Conservation (phyloP, 352 stramenopile species). For the Phytophthora cryptogea region DNA sequence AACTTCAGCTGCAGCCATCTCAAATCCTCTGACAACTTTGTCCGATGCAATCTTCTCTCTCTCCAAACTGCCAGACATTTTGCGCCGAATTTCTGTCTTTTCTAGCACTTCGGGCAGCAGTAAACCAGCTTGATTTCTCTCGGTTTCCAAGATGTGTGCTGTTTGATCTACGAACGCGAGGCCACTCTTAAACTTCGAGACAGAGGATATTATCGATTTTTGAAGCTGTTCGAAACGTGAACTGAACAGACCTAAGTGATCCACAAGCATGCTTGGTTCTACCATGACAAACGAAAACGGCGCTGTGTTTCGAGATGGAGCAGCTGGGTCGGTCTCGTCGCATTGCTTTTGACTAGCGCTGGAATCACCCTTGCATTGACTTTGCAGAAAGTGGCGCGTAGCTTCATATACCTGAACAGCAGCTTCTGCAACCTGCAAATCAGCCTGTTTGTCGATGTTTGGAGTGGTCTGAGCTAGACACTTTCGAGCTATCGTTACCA, state of each 20-base stretch:
- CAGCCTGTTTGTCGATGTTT: conserved; percentile 26
- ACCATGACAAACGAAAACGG: conserved; percentile 27
- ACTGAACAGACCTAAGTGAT: conserved; percentile 57
- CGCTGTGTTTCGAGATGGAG: conserved; percentile 1
- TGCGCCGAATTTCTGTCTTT: conserved; percentile 44
- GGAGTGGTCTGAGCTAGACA: conserved; percentile 25
- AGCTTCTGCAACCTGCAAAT: conserved; percentile 42
- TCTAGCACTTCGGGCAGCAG: conserved; percentile 58
- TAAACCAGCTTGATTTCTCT: conserved; percentile 53
- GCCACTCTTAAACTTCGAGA: conserved; percentile 30
- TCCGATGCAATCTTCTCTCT: conserved; percentile 50
- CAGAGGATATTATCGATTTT: conserved; percentile 20
- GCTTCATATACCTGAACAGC: conserved; percentile 46
- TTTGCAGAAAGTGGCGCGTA: conserved; percentile 27
- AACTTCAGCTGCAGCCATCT: conserved; percentile 45
- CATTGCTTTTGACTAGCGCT: neutral
- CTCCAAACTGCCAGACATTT: conserved; percentile 70
- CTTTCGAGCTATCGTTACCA: conserved; percentile 54
- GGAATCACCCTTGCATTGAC: neutral
- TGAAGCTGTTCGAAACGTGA: conserved; percentile 37
- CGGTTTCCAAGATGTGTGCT: conserved; percentile 48
- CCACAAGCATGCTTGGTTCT: conserved; percentile 56
- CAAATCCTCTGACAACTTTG: conserved; percentile 55
- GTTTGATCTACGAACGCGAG: conserved; percentile 62
- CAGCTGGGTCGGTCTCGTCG: neutral